Base-by-base conservation (phyloP, 805 yeast species). In the Metschnikowia bowlesiae region DNA sequence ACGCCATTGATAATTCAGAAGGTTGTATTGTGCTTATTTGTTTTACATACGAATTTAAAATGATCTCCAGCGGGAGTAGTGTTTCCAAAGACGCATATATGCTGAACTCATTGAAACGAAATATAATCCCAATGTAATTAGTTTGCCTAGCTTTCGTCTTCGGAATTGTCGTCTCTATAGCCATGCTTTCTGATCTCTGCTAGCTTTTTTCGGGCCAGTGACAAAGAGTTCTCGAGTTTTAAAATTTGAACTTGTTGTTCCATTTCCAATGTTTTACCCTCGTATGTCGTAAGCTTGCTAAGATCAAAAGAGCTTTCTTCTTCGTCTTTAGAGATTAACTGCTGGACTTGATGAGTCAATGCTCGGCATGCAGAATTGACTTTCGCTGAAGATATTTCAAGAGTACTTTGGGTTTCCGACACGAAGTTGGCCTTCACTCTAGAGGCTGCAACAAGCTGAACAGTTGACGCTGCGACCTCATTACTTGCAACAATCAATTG, bases 171-270 rank as follows among this genome's bases (percentile, higher is more conserved):
- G 56, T 82, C 87, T 52, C 76, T 74, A 65, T 89, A 89, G 50
- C 91, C 85, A 49, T 78, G 82, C 66, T 85, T 86, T 65, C 97
- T 75, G 53, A 90, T 89, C 57, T 87, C 95, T 30, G 95, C 94
- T 53, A 89, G 73, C 60, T 87, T 80, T 69, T 87, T 88, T 64
- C 96, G 76, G 0, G 96, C 94, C 18, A 79, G 66, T 43, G 70
- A 70, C 58, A 90, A 73, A 42, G 85, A 79, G 58, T 87, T 87
- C 61, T 89, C 96, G 49, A 89, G 73, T 66, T 87, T 87, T 67
- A 89, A 74, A 46, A 90, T 89, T 63, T 87, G 91, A 6, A 89
- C 96, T 65, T 89, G 97, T 66, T 89, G 96, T 63, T 89, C 96
- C 96, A 89, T 87, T 60, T 90, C 94, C 22, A 81, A 79, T 0